Base-by-base conservation (phyloP, 1,284 basidiomycete species). In the Cutaneotrichosporon daszewskae region DNA sequence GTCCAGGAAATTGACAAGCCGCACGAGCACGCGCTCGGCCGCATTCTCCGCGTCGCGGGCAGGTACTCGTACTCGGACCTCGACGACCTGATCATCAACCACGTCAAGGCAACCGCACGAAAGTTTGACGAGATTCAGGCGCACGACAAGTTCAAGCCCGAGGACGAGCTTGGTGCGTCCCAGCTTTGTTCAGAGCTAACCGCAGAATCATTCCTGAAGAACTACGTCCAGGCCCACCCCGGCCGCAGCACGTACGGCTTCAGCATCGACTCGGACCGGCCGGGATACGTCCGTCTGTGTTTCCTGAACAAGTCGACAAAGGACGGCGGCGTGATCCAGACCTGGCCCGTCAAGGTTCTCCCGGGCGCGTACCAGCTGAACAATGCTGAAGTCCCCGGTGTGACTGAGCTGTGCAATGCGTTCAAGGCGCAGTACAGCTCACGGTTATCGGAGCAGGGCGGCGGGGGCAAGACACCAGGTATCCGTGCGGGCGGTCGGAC, bases 61-160 rank as follows among this genome's bases (percentile, higher is more conserved):
- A 82, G 81, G 55, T 88, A 91, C 64, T 80, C 78, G 32, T 98
- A 95, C 70, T 83, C 87, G 33, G 96, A 99, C 76, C 75, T 99
- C 39, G 95, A 99, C 71, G 95, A 99, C 65, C 72, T 99, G 57
- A 91, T 99, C 59, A 91, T 97, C 69, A 92, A 91, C 62, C 92
- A 99, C 68, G 83, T 99, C 42, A 86, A 91, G 74, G 87, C 92
- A 9, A 95, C 92, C 77, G 84, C 87, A 36, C 81, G 87, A 45
- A 87, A 89, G 62, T 87, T 97, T 5, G 92, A 97, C 66, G 90
- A 97, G 67, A 75, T 99, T 53, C 91, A 91, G 81, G 80, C 83
- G 36, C 88, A 94, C 66, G 95, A 98, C 64, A 96, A 96, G 71
- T 99, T 87, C 78, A 91, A 84, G 18, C 78, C 84, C 20, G 87